Conservation (phyloP, 2,329 filamentous ascomycete species). For the Hymenoscyphus fraxineus region DNA sequence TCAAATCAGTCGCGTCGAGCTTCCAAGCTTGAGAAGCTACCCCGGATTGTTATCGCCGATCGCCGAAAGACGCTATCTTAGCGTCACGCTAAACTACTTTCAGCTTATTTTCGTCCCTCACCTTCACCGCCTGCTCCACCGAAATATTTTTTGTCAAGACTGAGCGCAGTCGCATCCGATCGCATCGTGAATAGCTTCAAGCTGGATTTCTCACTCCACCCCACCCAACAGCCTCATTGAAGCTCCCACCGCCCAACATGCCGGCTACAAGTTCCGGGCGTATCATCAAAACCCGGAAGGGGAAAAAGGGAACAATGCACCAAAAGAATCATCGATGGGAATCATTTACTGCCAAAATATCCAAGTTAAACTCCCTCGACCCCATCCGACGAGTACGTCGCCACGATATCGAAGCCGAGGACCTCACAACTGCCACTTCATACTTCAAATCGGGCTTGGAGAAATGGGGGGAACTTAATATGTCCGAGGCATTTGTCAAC, state of each 20-base stretch:
- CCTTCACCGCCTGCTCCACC: slow-evolving; percentile 12
- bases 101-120: slow-evolving; percentile 14
- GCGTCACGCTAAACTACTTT: slow-evolving; percentile 14
- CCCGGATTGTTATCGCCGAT: slow-evolving; percentile 13
- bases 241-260: slow-evolving; percentile 43
- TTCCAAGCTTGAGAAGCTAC: slow-evolving; percentile 7
- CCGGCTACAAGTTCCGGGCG: slow-evolving; percentile 60
- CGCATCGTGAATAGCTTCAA: slow-evolving; percentile 4
- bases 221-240: not conserved
- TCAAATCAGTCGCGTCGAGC: slow-evolving; percentile 1
- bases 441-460: slow-evolving; percentile 80
- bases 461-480: slow-evolving; percentile 88
- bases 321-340: slow-evolving; percentile 87
- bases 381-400: slow-evolving; percentile 85
- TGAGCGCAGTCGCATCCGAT: not conserved
- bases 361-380: slow-evolving; percentile 84
- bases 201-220: not conserved
- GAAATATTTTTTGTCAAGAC: slow-evolving; percentile 13
- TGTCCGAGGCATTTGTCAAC: slow-evolving; percentile 73
- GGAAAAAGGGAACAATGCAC: slow-evolving; percentile 67
- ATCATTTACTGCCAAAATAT: slow-evolving; percentile 84
- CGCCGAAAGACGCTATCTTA: slow-evolving; percentile 18
- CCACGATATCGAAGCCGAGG: slow-evolving; percentile 76
- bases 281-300: slow-evolving; percentile 66
- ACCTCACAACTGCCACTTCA: slow-evolving; percentile 72